A percentile compares a stretch with the other conserved stretches of the same genome.
These are phyloP conservation scores for Lagenaria siceraria DNA, from an alignment of 306 rosid genomes.

Conservation along the genomic window DNA sequence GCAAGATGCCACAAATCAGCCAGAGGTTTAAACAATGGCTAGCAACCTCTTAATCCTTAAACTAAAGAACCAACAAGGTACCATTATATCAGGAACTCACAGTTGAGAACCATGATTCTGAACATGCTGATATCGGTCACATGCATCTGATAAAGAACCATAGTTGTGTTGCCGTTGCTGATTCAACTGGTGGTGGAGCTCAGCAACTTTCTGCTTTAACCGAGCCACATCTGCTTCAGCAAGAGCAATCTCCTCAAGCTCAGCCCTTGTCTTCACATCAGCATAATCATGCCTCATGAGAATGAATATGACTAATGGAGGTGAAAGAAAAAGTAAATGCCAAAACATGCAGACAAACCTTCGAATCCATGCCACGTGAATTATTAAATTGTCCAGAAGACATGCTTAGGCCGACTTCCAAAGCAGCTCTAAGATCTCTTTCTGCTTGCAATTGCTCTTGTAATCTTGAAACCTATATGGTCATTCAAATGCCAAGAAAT, in stretches of 20 bases:
- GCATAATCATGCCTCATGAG: conserved; percentile 19
- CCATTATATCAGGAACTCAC: conserved; percentile 35
- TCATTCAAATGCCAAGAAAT: conserved; percentile 19
- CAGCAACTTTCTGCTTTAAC: conserved; percentile 97
- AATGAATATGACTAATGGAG: conserved; percentile 11
- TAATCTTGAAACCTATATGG: conserved; percentile 77
- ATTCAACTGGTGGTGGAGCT: conserved; percentile 94
- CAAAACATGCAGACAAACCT: conserved; percentile 38
- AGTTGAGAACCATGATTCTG: conserved; percentile 71
- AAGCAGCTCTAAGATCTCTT: conserved; percentile 98
- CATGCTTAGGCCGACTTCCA: conserved; percentile 97
- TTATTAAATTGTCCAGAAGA: conserved; percentile 78
- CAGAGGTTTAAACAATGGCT: not conserved
- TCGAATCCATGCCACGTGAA: conserved; percentile 91
- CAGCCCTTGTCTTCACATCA: conserved; percentile 79
- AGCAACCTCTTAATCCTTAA: not conserved
- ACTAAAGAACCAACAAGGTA: not conserved
- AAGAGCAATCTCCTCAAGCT: conserved; percentile 97
- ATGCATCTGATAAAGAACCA: conserved; percentile 77
- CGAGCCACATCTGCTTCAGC: conserved; percentile 99
- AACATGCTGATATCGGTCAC: conserved; percentile 70
- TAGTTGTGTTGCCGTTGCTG: conserved; percentile 92
- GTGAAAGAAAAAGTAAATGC: not conserved
- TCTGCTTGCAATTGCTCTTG: conserved; percentile 99
- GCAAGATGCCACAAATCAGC: not conserved